These are phyloP conservation scores for Microdochium trichocladiopsis DNA, from an alignment of 2,329 filamentous ascomycete genomes.

Conservation along the genomic window DNA sequence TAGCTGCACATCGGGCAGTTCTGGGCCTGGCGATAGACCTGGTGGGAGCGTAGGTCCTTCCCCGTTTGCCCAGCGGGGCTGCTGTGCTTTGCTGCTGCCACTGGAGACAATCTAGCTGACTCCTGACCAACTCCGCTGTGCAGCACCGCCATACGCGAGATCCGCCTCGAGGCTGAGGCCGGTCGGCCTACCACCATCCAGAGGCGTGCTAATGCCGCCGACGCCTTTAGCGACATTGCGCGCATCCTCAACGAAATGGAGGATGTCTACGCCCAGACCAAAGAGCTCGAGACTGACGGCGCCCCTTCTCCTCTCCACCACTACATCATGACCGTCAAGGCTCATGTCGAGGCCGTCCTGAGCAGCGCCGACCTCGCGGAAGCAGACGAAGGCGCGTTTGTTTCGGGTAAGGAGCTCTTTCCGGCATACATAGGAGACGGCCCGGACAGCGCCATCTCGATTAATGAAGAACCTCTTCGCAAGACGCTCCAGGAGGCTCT, in stretches of 20 bases:
- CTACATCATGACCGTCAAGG: constrained; percentile 2
- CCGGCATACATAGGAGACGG: constrained; percentile 25
- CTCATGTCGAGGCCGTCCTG: background rate
- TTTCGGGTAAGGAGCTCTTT: constrained; percentile 16
- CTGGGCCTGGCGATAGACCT: constrained; percentile 33
- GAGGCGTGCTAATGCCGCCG: background rate
- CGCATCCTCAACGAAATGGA: constrained; percentile 1
- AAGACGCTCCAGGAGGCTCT: constrained; percentile 9
- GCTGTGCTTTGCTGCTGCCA: background rate
- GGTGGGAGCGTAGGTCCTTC: constrained; percentile 25
- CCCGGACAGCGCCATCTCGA: constrained; percentile 33
- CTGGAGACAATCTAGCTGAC: background rate
- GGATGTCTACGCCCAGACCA: background rate
- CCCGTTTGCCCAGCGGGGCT: too few relatives aligned
- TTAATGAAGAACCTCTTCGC: constrained; percentile 19
- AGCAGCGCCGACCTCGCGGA: constrained; percentile 13
- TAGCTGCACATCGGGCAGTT: constrained; percentile 29
- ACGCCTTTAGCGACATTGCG: background rate
- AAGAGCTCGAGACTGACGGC: background rate
- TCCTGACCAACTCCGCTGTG: constrained; percentile 8
- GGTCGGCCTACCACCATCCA: constrained; percentile 11
- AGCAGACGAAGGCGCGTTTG: constrained; percentile 20
- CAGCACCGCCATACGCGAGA: constrained; percentile 18
- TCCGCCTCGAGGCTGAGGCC: constrained; percentile 9
- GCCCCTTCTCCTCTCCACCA: background rate